phyloP scores from a whole-genome alignment of 371 early-diverging fungal genomes.

The Syncephalastrum contaminatum region DNA sequence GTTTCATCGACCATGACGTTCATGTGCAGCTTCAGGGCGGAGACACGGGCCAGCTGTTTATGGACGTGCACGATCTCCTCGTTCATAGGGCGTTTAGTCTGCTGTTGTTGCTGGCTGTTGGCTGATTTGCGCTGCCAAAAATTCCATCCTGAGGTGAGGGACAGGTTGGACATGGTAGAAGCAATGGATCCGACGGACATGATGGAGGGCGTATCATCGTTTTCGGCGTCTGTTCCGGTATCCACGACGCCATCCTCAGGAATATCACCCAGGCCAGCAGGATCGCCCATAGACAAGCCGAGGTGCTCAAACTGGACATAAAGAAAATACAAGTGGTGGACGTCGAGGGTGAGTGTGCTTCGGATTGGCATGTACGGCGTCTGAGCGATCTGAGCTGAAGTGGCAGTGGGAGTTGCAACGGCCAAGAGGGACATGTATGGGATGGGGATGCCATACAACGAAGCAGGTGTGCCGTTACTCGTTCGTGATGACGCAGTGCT shows the following conservation, averaged over 20 bases:
- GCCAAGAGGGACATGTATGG: constrained; percentile 49
- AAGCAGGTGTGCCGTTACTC: constrained; percentile 24
- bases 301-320: constrained; percentile 60
- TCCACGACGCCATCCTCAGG: constrained; percentile 33
- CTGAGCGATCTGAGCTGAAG: constrained; percentile 25
- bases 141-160: constrained; percentile 63
- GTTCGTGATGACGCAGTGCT: constrained; percentile 16
- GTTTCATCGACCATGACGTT: constrained; percentile 32
- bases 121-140: constrained; percentile 46
- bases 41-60: constrained; percentile 44
- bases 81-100: constrained; percentile 27
- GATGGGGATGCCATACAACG: constrained; percentile 27
- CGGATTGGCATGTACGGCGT: constrained; percentile 38
- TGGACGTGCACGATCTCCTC: constrained; percentile 60
- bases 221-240: constrained; percentile 28
- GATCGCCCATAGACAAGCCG: constrained; percentile 56
- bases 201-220: constrained; percentile 48
- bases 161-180: constrained; percentile 56
- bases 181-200: constrained; percentile 55
- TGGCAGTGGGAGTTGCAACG: constrained; percentile 36
- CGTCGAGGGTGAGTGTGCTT: constrained; percentile 54
- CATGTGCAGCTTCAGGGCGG: constrained; percentile 53
- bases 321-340: constrained; percentile 59
- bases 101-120: background rate
- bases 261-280: constrained; percentile 25